These are phyloP conservation scores for Fusarium sterilihyphosum DNA, from an alignment of 2,329 filamentous ascomycete genomes.

Conservation along the genomic window DNA sequence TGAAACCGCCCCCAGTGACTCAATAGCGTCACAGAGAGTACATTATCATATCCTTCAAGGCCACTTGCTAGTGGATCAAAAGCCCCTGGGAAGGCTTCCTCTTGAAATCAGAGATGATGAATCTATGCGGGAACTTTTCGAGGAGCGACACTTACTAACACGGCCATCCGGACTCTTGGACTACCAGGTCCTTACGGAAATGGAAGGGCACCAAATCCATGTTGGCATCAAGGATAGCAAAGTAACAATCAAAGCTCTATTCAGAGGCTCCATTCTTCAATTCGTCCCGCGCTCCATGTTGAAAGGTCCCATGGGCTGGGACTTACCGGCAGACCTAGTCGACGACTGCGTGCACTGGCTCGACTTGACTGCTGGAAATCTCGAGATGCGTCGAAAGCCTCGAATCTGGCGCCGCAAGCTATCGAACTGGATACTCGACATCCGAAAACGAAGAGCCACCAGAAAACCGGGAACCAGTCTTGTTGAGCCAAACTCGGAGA, in stretches of 20 bases:
- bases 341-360: slow-evolving; percentile 69
- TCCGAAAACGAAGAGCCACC: slow-evolving; percentile 31
- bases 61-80: slow-evolving; percentile 50
- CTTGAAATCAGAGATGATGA: slow-evolving; percentile 56
- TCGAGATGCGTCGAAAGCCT: slow-evolving; percentile 63
- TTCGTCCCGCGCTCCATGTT: slow-evolving; percentile 49
- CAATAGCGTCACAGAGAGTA: slow-evolving; percentile 30
- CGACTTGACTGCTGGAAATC: slow-evolving; percentile 49
- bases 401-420: slow-evolving; percentile 42
- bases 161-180: slow-evolving; percentile 66
- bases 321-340: slow-evolving; percentile 62
- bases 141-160: slow-evolving; percentile 59
- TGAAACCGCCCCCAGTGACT: neutral
- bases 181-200: slow-evolving; percentile 50
- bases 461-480: slow-evolving; percentile 43
- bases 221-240: slow-evolving; percentile 57
- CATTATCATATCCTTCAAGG: slow-evolving; percentile 49
- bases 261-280: slow-evolving; percentile 40
- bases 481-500: slow-evolving; percentile 58
- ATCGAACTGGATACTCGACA: slow-evolving; percentile 50
- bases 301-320: slow-evolving; percentile 43
- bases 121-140: slow-evolving; percentile 62
- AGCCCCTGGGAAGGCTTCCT: slow-evolving; percentile 59
- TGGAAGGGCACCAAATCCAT: slow-evolving; percentile 55
- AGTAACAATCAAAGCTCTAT: slow-evolving; percentile 57